Conservation (phyloP, 202 grass and related monocot genomes). For the Tripidium arundinaceum region DNA sequence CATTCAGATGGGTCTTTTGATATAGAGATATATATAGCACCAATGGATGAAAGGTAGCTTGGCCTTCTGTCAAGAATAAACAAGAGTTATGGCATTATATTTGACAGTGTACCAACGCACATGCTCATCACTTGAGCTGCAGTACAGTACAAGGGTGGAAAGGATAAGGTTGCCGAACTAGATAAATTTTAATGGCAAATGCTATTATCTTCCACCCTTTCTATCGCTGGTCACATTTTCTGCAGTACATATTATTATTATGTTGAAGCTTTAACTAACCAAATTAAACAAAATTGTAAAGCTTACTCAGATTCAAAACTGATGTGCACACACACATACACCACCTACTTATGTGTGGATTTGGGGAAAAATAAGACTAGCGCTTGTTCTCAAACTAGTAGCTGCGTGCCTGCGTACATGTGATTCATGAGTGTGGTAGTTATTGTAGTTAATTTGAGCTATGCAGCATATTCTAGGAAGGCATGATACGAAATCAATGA, state of each 20-base stretch:
- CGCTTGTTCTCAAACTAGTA: too few species aligned
- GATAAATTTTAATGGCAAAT: not conserved
- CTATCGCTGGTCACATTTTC: too few species aligned
- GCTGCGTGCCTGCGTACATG: too few species aligned
- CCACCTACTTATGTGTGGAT: not conserved
- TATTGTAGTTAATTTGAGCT: not conserved
- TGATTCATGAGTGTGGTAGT: not conserved
- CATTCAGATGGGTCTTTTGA: not conserved
- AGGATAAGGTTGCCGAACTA: not conserved
- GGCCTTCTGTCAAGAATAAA: not conserved
- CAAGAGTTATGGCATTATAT: not conserved
- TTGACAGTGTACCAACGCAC: not conserved
- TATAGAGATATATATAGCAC: not conserved
- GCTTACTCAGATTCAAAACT: too few species aligned
- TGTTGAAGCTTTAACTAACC: too few species aligned
- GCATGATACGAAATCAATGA: not conserved
- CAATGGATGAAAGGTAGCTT: not conserved
- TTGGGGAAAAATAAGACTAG: too few species aligned
- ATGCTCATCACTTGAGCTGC: not conserved
- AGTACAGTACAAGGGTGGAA: not conserved
- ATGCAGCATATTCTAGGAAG: not conserved
- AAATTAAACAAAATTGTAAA: too few species aligned
- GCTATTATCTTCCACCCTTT: too few species aligned
- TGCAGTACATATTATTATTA: too few species aligned
- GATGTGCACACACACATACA: too few species aligned